A percentile compares a stretch with the other conserved stretches of the same genome.
Evolutionary conservation across 441 rosid species (phyloP).

Genomic region (Mallotus repandus): DNA sequence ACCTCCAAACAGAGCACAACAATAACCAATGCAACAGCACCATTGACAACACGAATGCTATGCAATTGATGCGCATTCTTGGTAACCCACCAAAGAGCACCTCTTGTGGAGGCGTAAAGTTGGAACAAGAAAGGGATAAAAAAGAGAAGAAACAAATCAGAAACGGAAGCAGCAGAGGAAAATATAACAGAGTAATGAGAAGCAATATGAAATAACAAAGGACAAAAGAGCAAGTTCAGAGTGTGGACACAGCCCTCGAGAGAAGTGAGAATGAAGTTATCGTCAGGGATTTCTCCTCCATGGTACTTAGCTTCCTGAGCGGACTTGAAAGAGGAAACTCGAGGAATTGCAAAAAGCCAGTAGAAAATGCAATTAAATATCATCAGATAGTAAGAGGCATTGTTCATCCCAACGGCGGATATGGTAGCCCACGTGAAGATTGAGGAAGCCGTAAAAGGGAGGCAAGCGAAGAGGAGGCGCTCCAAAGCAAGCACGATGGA

Average conservation of each 20-base stretch:
- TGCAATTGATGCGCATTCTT: slow-evolving; percentile 66
- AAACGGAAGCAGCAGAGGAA: slow-evolving; percentile 65
- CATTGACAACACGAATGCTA: slow-evolving; percentile 74
- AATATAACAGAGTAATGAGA: slow-evolving; percentile 77
- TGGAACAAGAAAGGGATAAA: slow-evolving; percentile 89
- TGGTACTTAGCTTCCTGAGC: too few species aligned
- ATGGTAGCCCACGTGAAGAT: slow-evolving; percentile 96
- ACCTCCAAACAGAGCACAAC: slow-evolving; percentile 85
- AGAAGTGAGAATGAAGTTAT: too few species aligned
- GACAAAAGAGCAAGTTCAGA: slow-evolving; percentile 73
- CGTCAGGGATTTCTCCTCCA: too few species aligned
- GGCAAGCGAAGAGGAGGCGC: slow-evolving; percentile 85
- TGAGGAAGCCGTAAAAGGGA: slow-evolving; percentile 72
- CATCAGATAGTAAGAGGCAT: slow-evolving; percentile 71
- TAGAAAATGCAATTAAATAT: slow-evolving; percentile 14
- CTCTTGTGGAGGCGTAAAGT: slow-evolving; percentile 85
- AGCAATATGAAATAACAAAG: slow-evolving; percentile 77
- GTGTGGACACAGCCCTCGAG: slow-evolving; percentile 64
- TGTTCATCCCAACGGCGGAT: slow-evolving; percentile 82
- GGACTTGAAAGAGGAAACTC: too few species aligned
- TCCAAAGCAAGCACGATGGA: slow-evolving; percentile 80
- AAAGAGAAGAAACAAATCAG: slow-evolving; percentile 78
- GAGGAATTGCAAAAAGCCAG: too few species aligned
- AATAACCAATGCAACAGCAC: slow-evolving; percentile 77
- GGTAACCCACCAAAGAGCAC: slow-evolving; percentile 94